These are phyloP conservation scores for Nigrospora sphaerica DNA, from an alignment of 2,329 filamentous ascomycete genomes.

Conservation along the genomic window DNA sequence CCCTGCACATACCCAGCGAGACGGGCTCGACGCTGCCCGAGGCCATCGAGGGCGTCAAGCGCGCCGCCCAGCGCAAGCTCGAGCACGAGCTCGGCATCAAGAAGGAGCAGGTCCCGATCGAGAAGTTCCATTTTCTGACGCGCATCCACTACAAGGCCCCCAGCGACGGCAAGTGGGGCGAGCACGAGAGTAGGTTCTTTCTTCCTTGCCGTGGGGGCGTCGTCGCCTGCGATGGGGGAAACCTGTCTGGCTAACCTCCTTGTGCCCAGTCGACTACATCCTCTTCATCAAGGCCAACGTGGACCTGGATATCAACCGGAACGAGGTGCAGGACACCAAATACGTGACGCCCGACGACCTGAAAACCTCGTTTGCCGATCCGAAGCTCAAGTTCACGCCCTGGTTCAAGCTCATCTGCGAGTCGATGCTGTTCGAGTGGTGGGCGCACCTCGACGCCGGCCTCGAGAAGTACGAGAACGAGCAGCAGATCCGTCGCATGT, in stretches of 20 bases:
- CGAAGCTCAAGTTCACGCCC: constrained; percentile 79
- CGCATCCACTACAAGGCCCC: constrained; percentile 97
- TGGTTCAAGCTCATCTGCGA: constrained; percentile 99
- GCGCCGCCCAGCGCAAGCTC: constrained; percentile 86
- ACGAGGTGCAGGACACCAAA: constrained; percentile 79
- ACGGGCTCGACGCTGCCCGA: constrained; percentile 76
- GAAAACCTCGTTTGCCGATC: constrained; percentile 78
- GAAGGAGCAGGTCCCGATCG: constrained; percentile 77
- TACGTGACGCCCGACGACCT: constrained; percentile 81
- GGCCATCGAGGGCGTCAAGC: constrained; percentile 79
- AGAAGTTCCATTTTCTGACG: constrained; percentile 89
- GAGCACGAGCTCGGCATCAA: constrained; percentile 94
- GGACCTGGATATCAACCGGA: constrained; percentile 71
- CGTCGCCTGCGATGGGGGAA: background rate
- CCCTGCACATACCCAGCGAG: constrained; percentile 84
- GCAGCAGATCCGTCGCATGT: constrained; percentile 81
- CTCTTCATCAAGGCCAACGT: constrained; percentile 96
- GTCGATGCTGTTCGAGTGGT: constrained; percentile 97
- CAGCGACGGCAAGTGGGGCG: constrained; percentile 96
- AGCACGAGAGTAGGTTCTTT: constrained; percentile 81
- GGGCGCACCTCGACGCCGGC: constrained; percentile 73
- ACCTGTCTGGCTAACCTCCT: constrained; percentile 8
- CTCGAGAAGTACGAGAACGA: constrained; percentile 84
- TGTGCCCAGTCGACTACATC: constrained; percentile 80
- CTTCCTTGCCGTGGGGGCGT: background rate